Conservation (phyloP, 441 rosid species). For the Flueggea neowawraea region DNA sequence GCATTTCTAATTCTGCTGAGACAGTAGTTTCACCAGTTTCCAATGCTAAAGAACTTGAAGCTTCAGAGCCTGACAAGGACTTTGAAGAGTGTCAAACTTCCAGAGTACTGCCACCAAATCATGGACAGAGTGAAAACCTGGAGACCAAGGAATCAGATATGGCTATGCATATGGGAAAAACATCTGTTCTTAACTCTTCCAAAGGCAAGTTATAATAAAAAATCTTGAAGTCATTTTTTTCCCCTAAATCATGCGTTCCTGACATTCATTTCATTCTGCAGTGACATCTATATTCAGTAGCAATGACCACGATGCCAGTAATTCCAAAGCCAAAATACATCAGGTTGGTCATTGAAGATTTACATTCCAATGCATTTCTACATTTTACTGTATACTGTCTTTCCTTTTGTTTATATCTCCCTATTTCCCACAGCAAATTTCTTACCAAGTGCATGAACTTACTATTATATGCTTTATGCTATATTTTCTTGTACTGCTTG, state of each 20-base stretch:
- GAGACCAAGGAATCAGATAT: slow-evolving; percentile 13
- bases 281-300: slow-evolving; percentile 18
- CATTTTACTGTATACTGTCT: neutral
- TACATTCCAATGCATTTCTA: neutral
- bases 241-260: slow-evolving; percentile 7
- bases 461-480: too few species aligned
- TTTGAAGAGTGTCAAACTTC: slow-evolving; percentile 11
- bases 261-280: slow-evolving; percentile 19
- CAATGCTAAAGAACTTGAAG: slow-evolving; percentile 21
- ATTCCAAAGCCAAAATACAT: slow-evolving; percentile 8
- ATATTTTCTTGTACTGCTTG: too few species aligned
- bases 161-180: slow-evolving; percentile 11
- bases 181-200: slow-evolving; percentile 10
- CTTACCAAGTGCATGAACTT: too few species aligned
- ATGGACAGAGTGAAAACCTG: slow-evolving; percentile 16
- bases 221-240: neutral
- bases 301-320: slow-evolving; percentile 15
- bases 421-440: too few species aligned
- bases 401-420: neutral
- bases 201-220: slow-evolving; percentile 27
- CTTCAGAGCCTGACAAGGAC: slow-evolving; percentile 10
- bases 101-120: slow-evolving; percentile 3
- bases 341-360: neutral
- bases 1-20: slow-evolving; percentile 15
- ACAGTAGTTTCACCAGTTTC: slow-evolving; percentile 12